A percentile compares a stretch with the other conserved stretches of the same genome.
Evolutionary conservation across 306 rosid species (phyloP).

Genomic region (Vigna trinervia): DNA sequence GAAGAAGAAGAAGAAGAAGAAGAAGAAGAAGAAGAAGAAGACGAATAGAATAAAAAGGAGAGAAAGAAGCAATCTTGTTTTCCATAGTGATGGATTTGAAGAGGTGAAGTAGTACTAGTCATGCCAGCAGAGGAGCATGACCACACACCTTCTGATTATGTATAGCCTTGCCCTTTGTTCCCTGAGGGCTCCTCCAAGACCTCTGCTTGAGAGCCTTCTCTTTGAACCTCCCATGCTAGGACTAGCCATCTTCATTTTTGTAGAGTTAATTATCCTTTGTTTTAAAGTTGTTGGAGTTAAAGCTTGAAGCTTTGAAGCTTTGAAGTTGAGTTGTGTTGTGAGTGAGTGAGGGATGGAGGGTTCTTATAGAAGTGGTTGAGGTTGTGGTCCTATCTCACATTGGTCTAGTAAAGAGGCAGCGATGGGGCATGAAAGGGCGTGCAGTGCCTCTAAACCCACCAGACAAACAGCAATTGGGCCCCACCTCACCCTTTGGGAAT

Average conservation of each 20-base stretch:
- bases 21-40: slow-evolving; percentile 16
- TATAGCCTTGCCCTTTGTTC: slow-evolving; percentile 90
- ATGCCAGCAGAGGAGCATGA: slow-evolving; percentile 99
- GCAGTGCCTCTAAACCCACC: slow-evolving; percentile 75
- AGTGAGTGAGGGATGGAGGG: slow-evolving; percentile 35
- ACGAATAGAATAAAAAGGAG: not conserved
- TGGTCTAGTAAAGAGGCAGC: slow-evolving; percentile 63
- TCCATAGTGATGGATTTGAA: slow-evolving; percentile 8
- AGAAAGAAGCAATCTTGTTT: slow-evolving; percentile 26
- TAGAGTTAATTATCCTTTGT: not conserved
- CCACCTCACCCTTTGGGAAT: slow-evolving; percentile 64
- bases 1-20: not conserved
- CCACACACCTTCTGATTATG: slow-evolving; percentile 94
- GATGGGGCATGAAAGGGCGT: slow-evolving; percentile 86
- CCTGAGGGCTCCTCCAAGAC: slow-evolving; percentile 81
- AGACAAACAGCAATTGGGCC: slow-evolving; percentile 67
- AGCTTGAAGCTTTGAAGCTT: slow-evolving; percentile 4
- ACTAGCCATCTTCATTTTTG: slow-evolving; percentile 70
- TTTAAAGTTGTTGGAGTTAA: not conserved
- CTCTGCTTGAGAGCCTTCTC: slow-evolving; percentile 85
- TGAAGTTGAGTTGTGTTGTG: slow-evolving; percentile 21
- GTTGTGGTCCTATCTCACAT: slow-evolving; percentile 53
- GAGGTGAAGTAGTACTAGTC: slow-evolving; percentile 47
- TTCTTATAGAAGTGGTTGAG: slow-evolving; percentile 53
- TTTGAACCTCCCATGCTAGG: slow-evolving; percentile 61